Percentiles rank a stretch among this genome's conserved stretches.
Conservation (phyloP, 192 early-diverging fungal species). For the Podila clonocystis region DNA sequence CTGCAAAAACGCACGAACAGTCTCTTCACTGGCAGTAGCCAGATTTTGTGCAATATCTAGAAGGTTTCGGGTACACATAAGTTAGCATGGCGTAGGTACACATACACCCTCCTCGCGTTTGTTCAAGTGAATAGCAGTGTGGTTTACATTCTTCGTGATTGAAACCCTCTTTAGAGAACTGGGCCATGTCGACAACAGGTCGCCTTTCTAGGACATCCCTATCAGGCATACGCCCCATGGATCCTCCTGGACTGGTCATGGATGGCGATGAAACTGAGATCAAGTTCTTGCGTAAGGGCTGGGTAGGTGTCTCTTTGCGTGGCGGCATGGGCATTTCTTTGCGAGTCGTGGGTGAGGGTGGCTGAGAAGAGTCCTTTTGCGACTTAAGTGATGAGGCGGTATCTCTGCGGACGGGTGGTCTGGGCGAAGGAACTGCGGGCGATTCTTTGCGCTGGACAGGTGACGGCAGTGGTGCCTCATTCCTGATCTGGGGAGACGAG, state of each 20-base stretch:
- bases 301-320: conserved; percentile 28
- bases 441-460: conserved; percentile 25
- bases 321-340: conserved; percentile 12
- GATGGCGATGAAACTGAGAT: conserved; percentile 42
- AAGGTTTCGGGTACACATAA: neutral
- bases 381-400: conserved; percentile 37
- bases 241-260: conserved; percentile 1
- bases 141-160: conserved; percentile 63
- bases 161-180: conserved; percentile 63
- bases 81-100: too few relatives aligned
- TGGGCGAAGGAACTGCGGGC: conserved; percentile 15
- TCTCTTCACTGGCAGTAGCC: conserved; percentile 66
- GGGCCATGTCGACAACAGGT: conserved; percentile 56
- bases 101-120: neutral
- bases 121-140: neutral
- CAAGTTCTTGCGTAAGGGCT: conserved; percentile 41
- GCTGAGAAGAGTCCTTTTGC: conserved; percentile 26
- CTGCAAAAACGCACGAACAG: conserved; percentile 62
- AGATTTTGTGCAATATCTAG: conserved; percentile 65
- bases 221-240: conserved; percentile 9
- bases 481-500: conserved; percentile 30
- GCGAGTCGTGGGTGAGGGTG: conserved; percentile 18
- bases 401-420: conserved; percentile 35
- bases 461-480: conserved; percentile 27
- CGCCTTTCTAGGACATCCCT: conserved; percentile 3